Conservation (phyloP, 768 basidiomycete genomes). For the Tylopilus subfusipes region DNA sequence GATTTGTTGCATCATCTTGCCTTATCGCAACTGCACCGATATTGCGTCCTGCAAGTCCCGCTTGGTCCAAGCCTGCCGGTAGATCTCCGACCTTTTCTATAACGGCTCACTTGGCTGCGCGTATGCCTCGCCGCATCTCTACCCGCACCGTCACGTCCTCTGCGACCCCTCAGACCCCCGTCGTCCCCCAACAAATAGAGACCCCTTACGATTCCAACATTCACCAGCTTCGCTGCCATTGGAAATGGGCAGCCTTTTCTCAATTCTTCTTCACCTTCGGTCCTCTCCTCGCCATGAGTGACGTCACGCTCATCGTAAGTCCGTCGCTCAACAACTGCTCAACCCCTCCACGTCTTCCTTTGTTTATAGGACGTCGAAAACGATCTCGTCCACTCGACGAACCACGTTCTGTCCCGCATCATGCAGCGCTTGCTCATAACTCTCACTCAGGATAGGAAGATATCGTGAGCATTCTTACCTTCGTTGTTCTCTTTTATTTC, state of each 20-base stretch:
- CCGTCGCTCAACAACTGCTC: background rate
- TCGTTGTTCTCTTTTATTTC: constrained; percentile 11
- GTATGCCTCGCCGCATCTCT: constrained; percentile 59
- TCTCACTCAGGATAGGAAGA: constrained; percentile 77
- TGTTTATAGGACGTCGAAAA: constrained; percentile 67
- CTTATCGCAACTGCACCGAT: constrained; percentile 18
- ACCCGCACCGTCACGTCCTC: constrained; percentile 35
- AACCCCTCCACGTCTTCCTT: constrained; percentile 10
- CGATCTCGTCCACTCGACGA: constrained; percentile 62
- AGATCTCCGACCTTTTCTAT: constrained; percentile 38
- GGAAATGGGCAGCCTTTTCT: constrained; percentile 91
- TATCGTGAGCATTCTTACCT: constrained; percentile 50
- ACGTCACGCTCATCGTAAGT: constrained; percentile 64
- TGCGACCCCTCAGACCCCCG: constrained; percentile 29
- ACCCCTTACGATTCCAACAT: constrained; percentile 39
- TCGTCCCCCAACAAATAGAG: constrained; percentile 26
- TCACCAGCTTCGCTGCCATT: constrained; percentile 63
- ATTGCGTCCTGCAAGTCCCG: constrained; percentile 19
- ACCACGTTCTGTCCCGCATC: constrained; percentile 61
- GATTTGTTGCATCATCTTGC: constrained; percentile 23
- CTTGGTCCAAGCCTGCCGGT: constrained; percentile 25
- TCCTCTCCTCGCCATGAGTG: constrained; percentile 64
- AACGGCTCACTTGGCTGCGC: constrained; percentile 34
- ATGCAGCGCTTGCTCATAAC: constrained; percentile 72
- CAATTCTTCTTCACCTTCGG: constrained; percentile 89